Percentiles rank a stretch among this genome's conserved stretches.
These are phyloP conservation scores for Fusarium camptoceras DNA, from an alignment of 2,329 filamentous ascomycete species.

Conservation along the genomic window DNA sequence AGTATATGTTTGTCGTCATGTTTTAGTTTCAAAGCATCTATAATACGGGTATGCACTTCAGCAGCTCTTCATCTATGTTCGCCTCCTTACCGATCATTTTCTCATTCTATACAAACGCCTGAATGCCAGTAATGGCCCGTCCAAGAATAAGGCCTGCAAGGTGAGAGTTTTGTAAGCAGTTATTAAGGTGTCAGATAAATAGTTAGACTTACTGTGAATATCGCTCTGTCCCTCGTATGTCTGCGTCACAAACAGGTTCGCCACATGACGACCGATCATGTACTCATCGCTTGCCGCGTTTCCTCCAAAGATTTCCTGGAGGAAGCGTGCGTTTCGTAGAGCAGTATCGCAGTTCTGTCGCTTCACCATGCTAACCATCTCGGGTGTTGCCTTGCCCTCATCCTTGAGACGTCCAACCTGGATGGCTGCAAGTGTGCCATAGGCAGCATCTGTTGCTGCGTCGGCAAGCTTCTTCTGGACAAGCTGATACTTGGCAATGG, in stretches of 20 bases:
- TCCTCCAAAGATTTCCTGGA: slow-evolving; percentile 97
- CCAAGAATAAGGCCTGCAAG: slow-evolving; percentile 74
- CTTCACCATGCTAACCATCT: slow-evolving; percentile 99
- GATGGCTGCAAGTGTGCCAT: slow-evolving; percentile 87
- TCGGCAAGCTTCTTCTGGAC: slow-evolving; percentile 98
- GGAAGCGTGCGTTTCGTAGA: slow-evolving; percentile 78
- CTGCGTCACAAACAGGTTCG: slow-evolving; percentile 96
- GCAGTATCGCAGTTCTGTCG: slow-evolving; percentile 96
- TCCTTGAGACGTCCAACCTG: slow-evolving; percentile 96
- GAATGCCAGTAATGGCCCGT: slow-evolving; percentile 77
- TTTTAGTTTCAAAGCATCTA: slow-evolving; percentile 39
- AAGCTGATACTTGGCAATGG: slow-evolving; percentile 94
- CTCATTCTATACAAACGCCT: slow-evolving; percentile 75
- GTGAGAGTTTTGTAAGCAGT: slow-evolving; percentile 42
- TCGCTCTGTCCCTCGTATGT: slow-evolving; percentile 99
- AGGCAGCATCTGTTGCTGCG: slow-evolving; percentile 89
- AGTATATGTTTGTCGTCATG: not conserved
- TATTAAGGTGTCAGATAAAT: not conserved
- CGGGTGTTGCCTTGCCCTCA: slow-evolving; percentile 84
- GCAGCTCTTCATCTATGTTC: slow-evolving; percentile 18
- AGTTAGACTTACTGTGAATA: slow-evolving; percentile 81
- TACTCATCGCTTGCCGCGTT: slow-evolving; percentile 99
- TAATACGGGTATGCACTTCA: slow-evolving; percentile 22
- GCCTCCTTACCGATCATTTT: slow-evolving; percentile 24
- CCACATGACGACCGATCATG: slow-evolving; percentile 91